Evolutionary conservation across 768 basidiomycete genomes (phyloP).

Genomic region (Suillus cothurnatus): DNA sequence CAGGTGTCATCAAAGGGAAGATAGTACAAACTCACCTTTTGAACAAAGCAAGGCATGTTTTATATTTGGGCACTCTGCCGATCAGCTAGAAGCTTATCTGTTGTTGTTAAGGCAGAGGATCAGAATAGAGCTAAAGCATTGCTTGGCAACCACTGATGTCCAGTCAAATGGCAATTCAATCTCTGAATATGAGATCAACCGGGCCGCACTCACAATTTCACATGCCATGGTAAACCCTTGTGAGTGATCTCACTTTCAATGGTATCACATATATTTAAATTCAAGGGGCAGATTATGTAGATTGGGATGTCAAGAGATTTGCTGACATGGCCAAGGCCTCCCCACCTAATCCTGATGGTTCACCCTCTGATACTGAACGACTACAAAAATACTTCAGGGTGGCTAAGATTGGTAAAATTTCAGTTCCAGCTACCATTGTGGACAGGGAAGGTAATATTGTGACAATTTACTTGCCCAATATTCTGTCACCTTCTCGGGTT

Average conservation of each 20-base stretch:
- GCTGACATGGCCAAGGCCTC: neutral
- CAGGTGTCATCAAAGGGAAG: neutral
- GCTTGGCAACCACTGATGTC: neutral
- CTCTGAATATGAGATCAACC: neutral
- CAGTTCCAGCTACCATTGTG: neutral
- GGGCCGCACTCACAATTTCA: neutral
- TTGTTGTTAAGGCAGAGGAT: neutral
- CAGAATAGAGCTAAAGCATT: neutral
- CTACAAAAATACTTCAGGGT: neutral
- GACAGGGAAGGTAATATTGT: neutral
- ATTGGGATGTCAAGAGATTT: neutral
- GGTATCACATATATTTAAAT: neutral
- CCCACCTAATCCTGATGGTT: neutral
- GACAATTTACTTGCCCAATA: neutral
- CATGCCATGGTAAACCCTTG: neutral
- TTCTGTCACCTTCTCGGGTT: neutral
- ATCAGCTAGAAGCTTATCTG: neutral
- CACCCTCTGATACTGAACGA: neutral
- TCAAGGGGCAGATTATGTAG: neutral
- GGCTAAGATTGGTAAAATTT: neutral
- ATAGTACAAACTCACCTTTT: neutral
- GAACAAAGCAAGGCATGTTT: neutral
- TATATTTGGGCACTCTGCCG: neutral
- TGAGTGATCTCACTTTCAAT: neutral
- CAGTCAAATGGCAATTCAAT: neutral